A percentile compares a stretch with the other conserved stretches of the same genome.
phyloP scores from a whole-genome alignment of 2,329 filamentous ascomycete species.

The Aspergillus ochraceoroseus region DNA sequence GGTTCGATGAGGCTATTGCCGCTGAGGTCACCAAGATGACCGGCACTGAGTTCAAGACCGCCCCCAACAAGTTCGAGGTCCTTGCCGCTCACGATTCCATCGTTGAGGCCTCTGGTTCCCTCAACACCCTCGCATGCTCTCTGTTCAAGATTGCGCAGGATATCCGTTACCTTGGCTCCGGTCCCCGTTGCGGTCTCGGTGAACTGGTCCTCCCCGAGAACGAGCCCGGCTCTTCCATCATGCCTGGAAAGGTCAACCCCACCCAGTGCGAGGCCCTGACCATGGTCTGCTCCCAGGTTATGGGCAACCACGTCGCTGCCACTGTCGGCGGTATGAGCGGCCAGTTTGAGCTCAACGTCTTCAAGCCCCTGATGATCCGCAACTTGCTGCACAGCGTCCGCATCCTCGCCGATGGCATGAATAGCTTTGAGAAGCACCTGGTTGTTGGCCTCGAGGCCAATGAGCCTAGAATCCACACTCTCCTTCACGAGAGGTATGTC shows the following conservation, averaged over 20 bases:
- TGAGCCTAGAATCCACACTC: constrained; percentile 80
- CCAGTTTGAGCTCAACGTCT: constrained; percentile 98
- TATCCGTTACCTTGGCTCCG: constrained; percentile 92
- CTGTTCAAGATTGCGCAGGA: constrained; percentile 98
- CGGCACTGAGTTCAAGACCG: constrained; percentile 87
- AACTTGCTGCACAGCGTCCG: constrained; percentile 91
- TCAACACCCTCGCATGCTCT: constrained; percentile 87
- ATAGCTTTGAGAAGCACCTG: constrained; percentile 89
- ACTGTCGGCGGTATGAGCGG: constrained; percentile 96
- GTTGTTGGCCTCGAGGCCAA: constrained; percentile 85
- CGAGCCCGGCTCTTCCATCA: constrained; percentile 95
- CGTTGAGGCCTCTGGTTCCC: constrained; percentile 84
- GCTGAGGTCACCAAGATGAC: constrained; percentile 89
- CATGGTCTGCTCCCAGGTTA: constrained; percentile 96
- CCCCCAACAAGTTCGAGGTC: constrained; percentile 98
- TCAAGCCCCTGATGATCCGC: constrained; percentile 93
- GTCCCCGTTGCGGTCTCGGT: constrained; percentile 89
- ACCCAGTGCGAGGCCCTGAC: constrained; percentile 97
- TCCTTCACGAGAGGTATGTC: constrained; percentile 87
- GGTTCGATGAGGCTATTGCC: constrained; percentile 90
- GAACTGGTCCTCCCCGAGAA: constrained; percentile 94
- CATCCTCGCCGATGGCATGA: constrained; percentile 86
- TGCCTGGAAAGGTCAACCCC: constrained; percentile 99
- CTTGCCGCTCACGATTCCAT: constrained; percentile 93
- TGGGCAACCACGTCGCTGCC: constrained; percentile 91